A percentile compares a stretch with the other conserved stretches of the same genome.
Conservation (phyloP, 2,329 filamentous ascomycete genomes). For the Aureobasidium sp. region DNA sequence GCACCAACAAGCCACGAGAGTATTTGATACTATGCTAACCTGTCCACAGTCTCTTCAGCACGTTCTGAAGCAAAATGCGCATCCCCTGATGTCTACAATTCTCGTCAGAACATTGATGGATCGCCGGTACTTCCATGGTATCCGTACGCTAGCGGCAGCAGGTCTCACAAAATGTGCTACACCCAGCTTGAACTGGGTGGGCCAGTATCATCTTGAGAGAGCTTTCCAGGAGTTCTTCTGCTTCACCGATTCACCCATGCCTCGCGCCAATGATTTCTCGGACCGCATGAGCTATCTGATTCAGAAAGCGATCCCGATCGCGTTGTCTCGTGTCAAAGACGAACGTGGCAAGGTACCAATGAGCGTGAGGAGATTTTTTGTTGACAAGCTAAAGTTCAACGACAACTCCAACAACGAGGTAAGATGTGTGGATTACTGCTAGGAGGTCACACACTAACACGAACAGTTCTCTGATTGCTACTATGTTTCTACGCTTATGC, state of each 20-base stretch:
- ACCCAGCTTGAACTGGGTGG: conserved; percentile 65
- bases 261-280: conserved; percentile 82
- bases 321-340: conserved; percentile 73
- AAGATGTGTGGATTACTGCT: conserved; percentile 17
- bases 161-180: conserved; percentile 71
- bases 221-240: conserved; percentile 87
- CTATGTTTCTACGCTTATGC: conserved; percentile 77
- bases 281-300: conserved; percentile 81
- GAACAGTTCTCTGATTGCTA: conserved; percentile 72
- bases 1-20: conserved; percentile 16
- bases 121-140: conserved; percentile 84
- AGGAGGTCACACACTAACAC: conserved; percentile 9
- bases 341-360: conserved; percentile 68
- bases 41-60: conserved; percentile 61
- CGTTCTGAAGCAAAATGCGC: conserved; percentile 59
- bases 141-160: conserved; percentile 76
- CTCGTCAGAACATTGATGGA: conserved; percentile 87
- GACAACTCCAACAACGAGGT: conserved; percentile 80
- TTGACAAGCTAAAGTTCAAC: conserved; percentile 86
- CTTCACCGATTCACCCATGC: conserved; percentile 67
- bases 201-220: conserved; percentile 75
- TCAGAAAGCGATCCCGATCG: conserved; percentile 73
- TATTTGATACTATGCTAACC: conserved; percentile 18
- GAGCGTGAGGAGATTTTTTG: conserved; percentile 72
- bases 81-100: conserved; percentile 81